These are phyloP conservation scores for Phytophthora vignae DNA, from an alignment of 352 stramenopile genomes.

Conservation along the genomic window DNA sequence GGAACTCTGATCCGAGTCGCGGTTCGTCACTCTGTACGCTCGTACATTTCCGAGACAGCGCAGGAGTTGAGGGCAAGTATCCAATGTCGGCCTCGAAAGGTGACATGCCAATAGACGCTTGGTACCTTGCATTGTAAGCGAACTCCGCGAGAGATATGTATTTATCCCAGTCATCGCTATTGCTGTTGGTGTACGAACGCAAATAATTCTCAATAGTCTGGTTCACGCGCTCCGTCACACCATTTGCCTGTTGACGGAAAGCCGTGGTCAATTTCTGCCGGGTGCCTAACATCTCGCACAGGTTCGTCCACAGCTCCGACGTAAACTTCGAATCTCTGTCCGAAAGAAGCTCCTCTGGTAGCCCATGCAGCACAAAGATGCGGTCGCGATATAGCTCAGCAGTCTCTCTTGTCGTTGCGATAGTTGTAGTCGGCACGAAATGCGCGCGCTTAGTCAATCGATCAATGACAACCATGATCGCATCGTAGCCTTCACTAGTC, in stretches of 20 bases:
- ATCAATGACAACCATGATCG: not conserved
- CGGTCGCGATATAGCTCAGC: conserved; percentile 17
- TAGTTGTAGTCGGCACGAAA: not conserved
- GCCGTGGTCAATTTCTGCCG: conserved; percentile 19
- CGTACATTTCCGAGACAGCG: too few species aligned
- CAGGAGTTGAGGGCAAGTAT: not conserved
- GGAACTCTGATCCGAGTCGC: not conserved
- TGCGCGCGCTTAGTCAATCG: conserved; percentile 8
- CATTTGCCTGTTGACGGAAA: conserved; percentile 22
- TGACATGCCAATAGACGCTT: not conserved
- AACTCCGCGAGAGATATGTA: not conserved
- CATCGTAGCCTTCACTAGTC: not conserved
- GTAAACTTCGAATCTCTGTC: conserved; percentile 32
- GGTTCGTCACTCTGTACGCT: not conserved
- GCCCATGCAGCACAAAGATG: conserved; percentile 8
- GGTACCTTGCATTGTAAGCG: not conserved
- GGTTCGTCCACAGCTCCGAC: conserved; percentile 9
- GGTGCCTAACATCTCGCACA: conserved; percentile 17
- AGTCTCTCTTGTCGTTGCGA: not conserved
- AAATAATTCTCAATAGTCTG: conserved; percentile 25
- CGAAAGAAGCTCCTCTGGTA: conserved; percentile 17
- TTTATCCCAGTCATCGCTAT: not conserved
- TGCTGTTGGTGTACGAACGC: not conserved
- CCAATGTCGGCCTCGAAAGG: not conserved
- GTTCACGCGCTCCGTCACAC: conserved; percentile 20